Conservation (phyloP, 352 stramenopile genomes). For the Lagenidium giganteum region DNA sequence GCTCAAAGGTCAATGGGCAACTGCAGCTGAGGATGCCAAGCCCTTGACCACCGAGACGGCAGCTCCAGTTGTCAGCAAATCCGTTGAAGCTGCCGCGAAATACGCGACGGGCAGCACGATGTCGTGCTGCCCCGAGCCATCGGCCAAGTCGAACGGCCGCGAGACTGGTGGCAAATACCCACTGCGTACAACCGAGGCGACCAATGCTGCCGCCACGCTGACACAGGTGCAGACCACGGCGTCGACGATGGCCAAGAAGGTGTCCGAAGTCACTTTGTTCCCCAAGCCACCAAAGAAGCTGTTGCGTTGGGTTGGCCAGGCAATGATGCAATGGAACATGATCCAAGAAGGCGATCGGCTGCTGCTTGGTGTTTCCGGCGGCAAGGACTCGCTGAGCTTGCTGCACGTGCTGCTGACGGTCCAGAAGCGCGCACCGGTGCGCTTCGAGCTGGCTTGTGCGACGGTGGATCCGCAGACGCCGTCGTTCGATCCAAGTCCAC, state of each 20-base stretch:
- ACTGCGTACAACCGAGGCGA: slow-evolving; percentile 14
- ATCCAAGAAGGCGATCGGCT: slow-evolving; percentile 94
- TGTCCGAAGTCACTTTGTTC: slow-evolving; percentile 42
- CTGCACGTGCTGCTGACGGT: slow-evolving; percentile 95
- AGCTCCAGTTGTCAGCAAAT: slow-evolving; percentile 9
- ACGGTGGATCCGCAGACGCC: slow-evolving; percentile 97
- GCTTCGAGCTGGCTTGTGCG: slow-evolving; percentile 93
- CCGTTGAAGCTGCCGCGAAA: too few relatives aligned
- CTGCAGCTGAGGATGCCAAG: not conserved
- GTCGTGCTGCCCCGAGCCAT: slow-evolving; percentile 14
- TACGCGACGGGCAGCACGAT: slow-evolving; percentile 2
- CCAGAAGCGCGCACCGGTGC: slow-evolving; percentile 89
- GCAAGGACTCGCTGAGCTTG: slow-evolving; percentile 97
- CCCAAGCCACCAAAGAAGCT: slow-evolving; percentile 78
- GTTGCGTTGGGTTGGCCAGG: slow-evolving; percentile 74
- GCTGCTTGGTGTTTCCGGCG: slow-evolving; percentile 93
- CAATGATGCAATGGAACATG: slow-evolving; percentile 94
- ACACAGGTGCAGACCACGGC: slow-evolving; percentile 32
- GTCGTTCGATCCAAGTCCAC: slow-evolving; percentile 94
- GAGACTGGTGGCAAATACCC: not conserved
- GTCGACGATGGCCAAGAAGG: slow-evolving; percentile 37
- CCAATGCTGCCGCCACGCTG: slow-evolving; percentile 10
- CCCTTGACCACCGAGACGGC: not conserved
- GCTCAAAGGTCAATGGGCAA: slow-evolving; percentile 45
- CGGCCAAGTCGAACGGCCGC: slow-evolving; percentile 8